Conservation (phyloP, 352 stramenopile genomes). For the Achlya hypogyna region DNA sequence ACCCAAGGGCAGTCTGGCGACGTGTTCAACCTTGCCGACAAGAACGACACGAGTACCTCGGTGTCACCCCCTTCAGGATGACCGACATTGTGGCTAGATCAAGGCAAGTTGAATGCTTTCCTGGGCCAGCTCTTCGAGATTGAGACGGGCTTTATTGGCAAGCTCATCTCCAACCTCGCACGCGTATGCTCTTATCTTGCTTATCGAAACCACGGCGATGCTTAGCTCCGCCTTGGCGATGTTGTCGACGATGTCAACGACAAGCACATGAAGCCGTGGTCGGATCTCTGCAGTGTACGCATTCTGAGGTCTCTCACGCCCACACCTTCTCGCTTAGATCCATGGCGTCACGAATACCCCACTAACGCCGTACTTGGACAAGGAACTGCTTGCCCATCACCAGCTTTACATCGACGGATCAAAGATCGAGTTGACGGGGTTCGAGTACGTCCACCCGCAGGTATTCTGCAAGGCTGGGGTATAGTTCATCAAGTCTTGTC, state of each 20-base stretch:
- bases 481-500: not conserved
- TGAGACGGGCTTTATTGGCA: conserved; percentile 75
- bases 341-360: conserved; percentile 76
- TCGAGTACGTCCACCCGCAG: conserved; percentile 59
- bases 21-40: conserved; percentile 80
- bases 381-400: conserved; percentile 78
- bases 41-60: conserved; percentile 71
- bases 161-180: conserved; percentile 75
- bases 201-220: not conserved
- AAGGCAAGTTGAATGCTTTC: conserved; percentile 68
- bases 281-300: conserved; percentile 63
- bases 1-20: conserved; percentile 38
- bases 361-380: conserved; percentile 82
- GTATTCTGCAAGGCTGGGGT: conserved; percentile 24
- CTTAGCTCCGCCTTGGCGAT: conserved; percentile 52
- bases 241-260: conserved; percentile 86
- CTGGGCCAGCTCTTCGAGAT: conserved; percentile 76
- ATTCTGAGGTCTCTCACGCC: not conserved
- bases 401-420: conserved; percentile 67
- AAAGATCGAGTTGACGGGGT: conserved; percentile 68
- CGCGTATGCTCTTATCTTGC: conserved; percentile 23
- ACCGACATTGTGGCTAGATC: conserved; percentile 30
- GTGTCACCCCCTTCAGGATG: not conserved
- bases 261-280: conserved; percentile 85
- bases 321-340: conserved; percentile 26